phyloP scores from a whole-genome alignment of 1,284 basidiomycete species.

The Apiotrichum akiyoshidainum region DNA sequence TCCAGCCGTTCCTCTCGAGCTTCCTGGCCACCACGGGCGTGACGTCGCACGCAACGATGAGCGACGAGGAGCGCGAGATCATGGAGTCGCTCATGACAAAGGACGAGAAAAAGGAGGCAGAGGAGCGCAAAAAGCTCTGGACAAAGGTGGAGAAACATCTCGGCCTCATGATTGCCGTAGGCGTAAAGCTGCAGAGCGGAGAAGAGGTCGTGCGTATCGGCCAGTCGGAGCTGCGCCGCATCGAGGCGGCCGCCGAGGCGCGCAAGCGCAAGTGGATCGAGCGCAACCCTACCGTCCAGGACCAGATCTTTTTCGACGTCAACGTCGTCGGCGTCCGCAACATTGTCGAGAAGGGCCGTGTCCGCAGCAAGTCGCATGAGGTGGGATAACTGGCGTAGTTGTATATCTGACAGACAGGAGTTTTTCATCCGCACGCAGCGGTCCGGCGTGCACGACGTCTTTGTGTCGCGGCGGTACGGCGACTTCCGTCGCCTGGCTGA shows the following conservation, averaged over 20 bases:
- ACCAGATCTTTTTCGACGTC: slow-evolving; percentile 63
- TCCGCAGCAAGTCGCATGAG: slow-evolving; percentile 80
- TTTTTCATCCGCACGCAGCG: slow-evolving; percentile 88
- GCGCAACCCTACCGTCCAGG: slow-evolving; percentile 50
- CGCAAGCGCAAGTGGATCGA: slow-evolving; percentile 39
- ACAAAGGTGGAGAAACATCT: slow-evolving; percentile 77
- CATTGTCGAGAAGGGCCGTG: slow-evolving; percentile 72
- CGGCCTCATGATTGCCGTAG: slow-evolving; percentile 72
- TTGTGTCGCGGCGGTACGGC: slow-evolving; percentile 88
- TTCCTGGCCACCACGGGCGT: slow-evolving; percentile 63
- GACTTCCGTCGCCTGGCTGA: slow-evolving; percentile 84
- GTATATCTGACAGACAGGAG: slow-evolving; percentile 62
- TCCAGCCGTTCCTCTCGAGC: slow-evolving; percentile 84
- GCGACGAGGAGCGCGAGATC: slow-evolving; percentile 32
- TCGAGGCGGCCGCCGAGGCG: slow-evolving; percentile 66
- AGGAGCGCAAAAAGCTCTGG: slow-evolving; percentile 62
- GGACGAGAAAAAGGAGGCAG: slow-evolving; percentile 57
- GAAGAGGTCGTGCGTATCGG: slow-evolving; percentile 86
- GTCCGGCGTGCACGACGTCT: slow-evolving; percentile 68
- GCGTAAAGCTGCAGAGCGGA: slow-evolving; percentile 71
- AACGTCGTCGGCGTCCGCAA: slow-evolving; percentile 82
- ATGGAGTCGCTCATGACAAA: slow-evolving; percentile 46
- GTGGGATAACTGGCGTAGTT: slow-evolving; percentile 50
- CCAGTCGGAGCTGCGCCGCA: slow-evolving; percentile 70
- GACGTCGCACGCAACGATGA: slow-evolving; percentile 39